These are phyloP conservation scores for Mycena latifolia DNA, from an alignment of 768 basidiomycete species.

Conservation along the genomic window DNA sequence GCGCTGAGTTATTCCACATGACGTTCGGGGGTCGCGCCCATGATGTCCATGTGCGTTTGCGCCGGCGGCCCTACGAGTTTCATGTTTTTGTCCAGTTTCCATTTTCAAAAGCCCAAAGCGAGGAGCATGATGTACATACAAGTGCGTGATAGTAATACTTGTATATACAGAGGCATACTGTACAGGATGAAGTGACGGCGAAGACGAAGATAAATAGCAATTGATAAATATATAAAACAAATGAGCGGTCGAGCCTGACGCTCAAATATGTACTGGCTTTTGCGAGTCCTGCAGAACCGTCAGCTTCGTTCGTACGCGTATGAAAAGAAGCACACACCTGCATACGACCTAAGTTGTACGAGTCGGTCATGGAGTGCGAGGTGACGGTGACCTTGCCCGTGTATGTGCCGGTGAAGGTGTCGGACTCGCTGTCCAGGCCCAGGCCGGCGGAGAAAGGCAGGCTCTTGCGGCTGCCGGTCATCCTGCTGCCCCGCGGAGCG, in stretches of 20 bases:
- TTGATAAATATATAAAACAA: conserved; percentile 16
- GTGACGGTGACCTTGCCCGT: conserved; percentile 35
- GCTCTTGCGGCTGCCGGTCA: conserved; percentile 12
- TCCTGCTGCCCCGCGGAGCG: background rate
- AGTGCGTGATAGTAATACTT: background rate
- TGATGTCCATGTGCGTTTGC: too few relatives aligned
- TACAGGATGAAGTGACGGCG: too few relatives aligned
- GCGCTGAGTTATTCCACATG: too few relatives aligned
- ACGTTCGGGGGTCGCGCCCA: too few relatives aligned
- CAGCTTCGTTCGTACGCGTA: background rate
- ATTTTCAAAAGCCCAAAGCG: background rate
- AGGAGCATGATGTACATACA: background rate
- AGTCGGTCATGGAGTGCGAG: conserved; percentile 22
- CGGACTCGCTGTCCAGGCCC: conserved; percentile 24
- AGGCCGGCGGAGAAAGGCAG: conserved; percentile 33
- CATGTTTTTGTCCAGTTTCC: too few relatives aligned
- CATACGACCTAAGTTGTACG: background rate
- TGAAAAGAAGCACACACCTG: background rate
- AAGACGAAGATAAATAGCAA: conserved; percentile 12
- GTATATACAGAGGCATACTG: too few relatives aligned
- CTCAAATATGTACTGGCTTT: conserved; percentile 7
- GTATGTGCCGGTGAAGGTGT: conserved; percentile 25
- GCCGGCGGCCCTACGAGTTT: too few relatives aligned
- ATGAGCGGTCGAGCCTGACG: conserved; percentile 15
- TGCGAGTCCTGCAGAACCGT: background rate